Evolutionary conservation across 805 yeast species (phyloP).

Genomic region (Grigorovia transvaalensis): DNA sequence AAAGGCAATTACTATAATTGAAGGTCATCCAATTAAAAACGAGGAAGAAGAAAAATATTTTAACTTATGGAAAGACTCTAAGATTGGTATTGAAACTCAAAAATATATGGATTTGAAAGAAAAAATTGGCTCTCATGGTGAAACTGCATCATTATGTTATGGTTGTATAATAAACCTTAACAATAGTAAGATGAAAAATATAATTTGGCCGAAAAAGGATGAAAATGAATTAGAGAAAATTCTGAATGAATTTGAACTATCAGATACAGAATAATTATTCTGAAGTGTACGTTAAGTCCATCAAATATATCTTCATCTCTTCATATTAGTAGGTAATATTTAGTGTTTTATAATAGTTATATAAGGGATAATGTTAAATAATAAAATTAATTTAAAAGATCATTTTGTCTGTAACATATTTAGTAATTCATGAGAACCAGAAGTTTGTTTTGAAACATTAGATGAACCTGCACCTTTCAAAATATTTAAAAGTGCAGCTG

Average conservation of each 20-base stretch:
- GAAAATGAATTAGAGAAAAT: conserved; percentile 29
- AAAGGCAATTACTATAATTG: conserved; percentile 51
- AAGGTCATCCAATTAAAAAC: conserved; percentile 38
- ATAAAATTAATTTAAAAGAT: background rate
- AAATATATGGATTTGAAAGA: conserved; percentile 16
- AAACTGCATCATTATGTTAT: conserved; percentile 44
- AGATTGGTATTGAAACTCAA: conserved; percentile 13
- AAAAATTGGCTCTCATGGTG: conserved; percentile 10
- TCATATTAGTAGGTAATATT: no score
- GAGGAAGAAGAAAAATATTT: conserved; percentile 33
- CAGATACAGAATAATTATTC: conserved; percentile 24
- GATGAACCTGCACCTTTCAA: conserved; percentile 5
- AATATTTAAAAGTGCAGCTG: conserved; percentile 14
- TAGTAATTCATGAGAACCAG: conserved; percentile 9
- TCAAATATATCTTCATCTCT: no score
- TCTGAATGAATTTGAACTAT: conserved; percentile 39
- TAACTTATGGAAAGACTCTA: conserved; percentile 26
- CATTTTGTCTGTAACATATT: conserved; percentile 14
- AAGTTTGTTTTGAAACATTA: background rate
- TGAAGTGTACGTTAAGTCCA: background rate
- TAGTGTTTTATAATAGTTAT: no score
- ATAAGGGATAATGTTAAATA: no score
- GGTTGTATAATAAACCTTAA: conserved; percentile 64
- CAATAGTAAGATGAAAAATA: conserved; percentile 27
- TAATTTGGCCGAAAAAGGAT: conserved; percentile 32